Evolutionary conservation across 495 filamentous ascomycete genomes (phyloP), one percentile per base, ranked within the genome.

Genomic region (Trichocladium antarcticum): DNA sequence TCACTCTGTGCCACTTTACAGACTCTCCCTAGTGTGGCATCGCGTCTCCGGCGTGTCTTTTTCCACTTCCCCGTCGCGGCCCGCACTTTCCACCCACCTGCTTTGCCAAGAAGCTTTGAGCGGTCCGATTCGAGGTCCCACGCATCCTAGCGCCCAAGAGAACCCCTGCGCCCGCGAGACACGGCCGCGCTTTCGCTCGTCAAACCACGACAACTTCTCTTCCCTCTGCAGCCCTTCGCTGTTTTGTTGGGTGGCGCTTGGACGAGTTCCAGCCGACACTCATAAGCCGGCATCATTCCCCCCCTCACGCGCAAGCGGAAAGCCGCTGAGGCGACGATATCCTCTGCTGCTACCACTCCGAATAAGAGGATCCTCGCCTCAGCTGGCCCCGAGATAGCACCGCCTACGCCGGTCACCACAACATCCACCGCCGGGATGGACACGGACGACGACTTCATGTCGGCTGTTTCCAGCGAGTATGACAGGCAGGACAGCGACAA

Each of bases 361-460:
- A 71, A 73, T 59, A 76, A 73, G 58, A 74, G 69, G 66, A 68
- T 80, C 54, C 55, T 71, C 63, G 64, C 70, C 65, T 68, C 70
- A 67, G 65, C 69, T 56, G 68, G 68, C 61, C 58, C 65, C 45
- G 63, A 66, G 50, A 57, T 69, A 47, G 63, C 67, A 41, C 71
- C 72, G 39, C 76, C 79, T 10, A 64, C 73, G n/a, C 82, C 83
- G 22, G 68, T 75, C 43, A 86, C 80, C 28, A 72, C 72, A 20
- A 57, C 68, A 52, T 69, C 66, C 40, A 68, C 68, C 57, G 80
- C 74, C 17, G 80, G 72, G 15, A 97, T 97, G 92, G 90, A 95
- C 62, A 95, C 92, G 11, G 92, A 97, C 55, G 90, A 97, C 63
- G 92, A 97, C 54, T 89, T 90, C 62, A 85, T 94, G 76, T 93